phyloP scores from a whole-genome alignment of 495 filamentous ascomycete species.

The Penicillium daleae region DNA sequence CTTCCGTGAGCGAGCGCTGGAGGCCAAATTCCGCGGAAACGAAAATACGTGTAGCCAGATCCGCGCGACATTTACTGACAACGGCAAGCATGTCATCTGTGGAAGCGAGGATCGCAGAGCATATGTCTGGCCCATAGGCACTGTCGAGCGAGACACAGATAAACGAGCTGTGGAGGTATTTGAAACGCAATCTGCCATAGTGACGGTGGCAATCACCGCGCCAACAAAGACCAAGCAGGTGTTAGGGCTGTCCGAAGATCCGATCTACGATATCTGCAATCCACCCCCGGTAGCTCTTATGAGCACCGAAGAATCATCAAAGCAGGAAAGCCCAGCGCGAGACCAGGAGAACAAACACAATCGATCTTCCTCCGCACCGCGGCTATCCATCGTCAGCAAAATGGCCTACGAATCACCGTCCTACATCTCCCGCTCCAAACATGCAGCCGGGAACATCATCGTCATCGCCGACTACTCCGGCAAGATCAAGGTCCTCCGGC shows the following conservation, averaged over 20 bases:
- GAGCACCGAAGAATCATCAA: constrained; percentile 65
- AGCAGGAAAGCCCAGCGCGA: constrained; percentile 24
- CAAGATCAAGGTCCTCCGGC: constrained; percentile 89
- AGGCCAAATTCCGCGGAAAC: constrained; percentile 91
- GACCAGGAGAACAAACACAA: constrained; percentile 27
- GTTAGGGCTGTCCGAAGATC: constrained; percentile 81
- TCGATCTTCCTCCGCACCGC: constrained; percentile 25
- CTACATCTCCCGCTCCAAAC: constrained; percentile 73
- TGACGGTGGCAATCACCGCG: constrained; percentile 85
- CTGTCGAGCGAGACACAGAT: constrained; percentile 69
- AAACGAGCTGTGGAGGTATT: constrained; percentile 84
- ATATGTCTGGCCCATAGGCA: constrained; percentile 81
- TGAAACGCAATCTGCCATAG: constrained; percentile 84
- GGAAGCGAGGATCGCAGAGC: constrained; percentile 89
- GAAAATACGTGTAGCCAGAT: constrained; percentile 94
- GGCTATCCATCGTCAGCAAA: constrained; percentile 52
- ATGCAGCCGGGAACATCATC: constrained; percentile 88
- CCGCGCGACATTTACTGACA: constrained; percentile 84
- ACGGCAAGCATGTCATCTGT: constrained; percentile 85
- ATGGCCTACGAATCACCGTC: constrained; percentile 64
- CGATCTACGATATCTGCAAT: constrained; percentile 94
- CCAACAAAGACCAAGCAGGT: constrained; percentile 77
- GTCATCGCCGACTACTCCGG: constrained; percentile 88
- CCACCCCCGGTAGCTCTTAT: constrained; percentile 88
- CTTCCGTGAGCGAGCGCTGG: constrained; percentile 77